A percentile compares a stretch with the other conserved stretches of the same genome.
Evolutionary conservation across 2,329 filamentous ascomycete genomes (phyloP).

Genomic region (Apiospora marii): DNA sequence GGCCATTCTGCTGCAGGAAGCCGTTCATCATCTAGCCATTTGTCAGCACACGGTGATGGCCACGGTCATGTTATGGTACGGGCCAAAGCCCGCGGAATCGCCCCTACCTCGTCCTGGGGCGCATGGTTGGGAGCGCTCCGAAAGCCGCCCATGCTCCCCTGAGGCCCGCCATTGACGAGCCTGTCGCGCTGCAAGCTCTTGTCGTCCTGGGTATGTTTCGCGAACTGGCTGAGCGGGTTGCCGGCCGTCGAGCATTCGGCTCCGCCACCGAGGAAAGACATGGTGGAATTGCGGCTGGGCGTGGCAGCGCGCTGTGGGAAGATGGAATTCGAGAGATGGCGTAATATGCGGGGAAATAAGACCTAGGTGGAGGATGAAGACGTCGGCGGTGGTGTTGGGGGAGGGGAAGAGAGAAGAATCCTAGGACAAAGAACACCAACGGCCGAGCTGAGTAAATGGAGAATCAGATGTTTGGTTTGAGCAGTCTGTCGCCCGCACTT

Average conservation of each 20-base stretch:
- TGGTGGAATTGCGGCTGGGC: constrained; percentile 49
- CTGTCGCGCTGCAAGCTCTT: constrained; percentile 93
- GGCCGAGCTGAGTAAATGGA: background rate
- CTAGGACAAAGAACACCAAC: background rate
- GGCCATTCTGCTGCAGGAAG: constrained; percentile 83
- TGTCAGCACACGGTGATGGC: constrained; percentile 35
- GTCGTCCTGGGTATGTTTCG: constrained; percentile 96
- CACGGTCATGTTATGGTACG: background rate
- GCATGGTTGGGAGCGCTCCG: constrained; percentile 73
- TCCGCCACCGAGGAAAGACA: constrained; percentile 93
- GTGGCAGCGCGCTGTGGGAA: constrained; percentile 26
- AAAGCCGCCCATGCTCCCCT: constrained; percentile 77
- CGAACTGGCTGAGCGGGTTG: constrained; percentile 96
- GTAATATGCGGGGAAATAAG: background rate
- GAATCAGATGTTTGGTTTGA: constrained; percentile 15
- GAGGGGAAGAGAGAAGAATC: background rate
- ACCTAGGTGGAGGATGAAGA: background rate
- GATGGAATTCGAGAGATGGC: background rate
- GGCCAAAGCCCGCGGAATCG: background rate
- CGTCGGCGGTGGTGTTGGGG: background rate
- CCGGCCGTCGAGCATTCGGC: constrained; percentile 94
- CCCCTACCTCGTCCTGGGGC: constrained; percentile 74
- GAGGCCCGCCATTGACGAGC: constrained; percentile 77
- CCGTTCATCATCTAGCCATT: constrained; percentile 83
- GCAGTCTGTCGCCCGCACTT: constrained; percentile 13